Evolutionary conservation across 2,329 filamentous ascomycete species (phyloP), one percentile per base, ranked within the genome.

Genomic region (Colletotrichum simmondsii): DNA sequence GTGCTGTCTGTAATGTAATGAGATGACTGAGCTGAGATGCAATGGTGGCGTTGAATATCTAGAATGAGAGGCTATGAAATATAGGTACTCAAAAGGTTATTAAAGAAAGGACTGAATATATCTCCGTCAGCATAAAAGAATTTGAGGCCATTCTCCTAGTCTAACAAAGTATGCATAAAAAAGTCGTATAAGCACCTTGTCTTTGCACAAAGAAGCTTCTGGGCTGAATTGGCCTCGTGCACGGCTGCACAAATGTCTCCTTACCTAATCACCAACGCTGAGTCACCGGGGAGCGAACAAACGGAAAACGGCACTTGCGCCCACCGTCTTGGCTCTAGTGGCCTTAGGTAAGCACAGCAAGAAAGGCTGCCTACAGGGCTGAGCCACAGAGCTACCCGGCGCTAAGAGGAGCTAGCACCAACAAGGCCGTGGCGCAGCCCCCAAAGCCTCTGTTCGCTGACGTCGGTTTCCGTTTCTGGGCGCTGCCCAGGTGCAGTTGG

Each of bases 381-480:
- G 71, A 68, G 71, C 71, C 71, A 73, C 71, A 49, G 16, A 10
- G 24, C 24, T 12, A 30, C 26, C 35, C 59, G 30, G 46, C 66
- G 60, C 60, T 65, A 56, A 61, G 70, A 22, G 49, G 5, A 22
- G 11, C 62, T 57, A 65, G 24, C 14, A 42, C 52, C 16, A 16
- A 37, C 35, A n/a, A 10, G 62, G 59, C 37, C 56, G 64, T 65
- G 65, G 70, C 73, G 66, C 32, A 68, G 57, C 46, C 30, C 30
- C 66, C 60, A 46, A 63, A 63, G 58, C 65, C 59, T 58, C 60
- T 46, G 49, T 65, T 49, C 69, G 63, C 76, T 77, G 75, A 78
- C 76, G 77, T 75, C 76, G 76, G 74, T 77, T 75, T 53, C 59
- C 22, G 37, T 28, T 70, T 32, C 46, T 56, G 26, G 59, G 69